Evolutionary conservation across 176 grass and related monocot genomes (phyloP).

Genomic region (Oropetium thomaeum): DNA sequence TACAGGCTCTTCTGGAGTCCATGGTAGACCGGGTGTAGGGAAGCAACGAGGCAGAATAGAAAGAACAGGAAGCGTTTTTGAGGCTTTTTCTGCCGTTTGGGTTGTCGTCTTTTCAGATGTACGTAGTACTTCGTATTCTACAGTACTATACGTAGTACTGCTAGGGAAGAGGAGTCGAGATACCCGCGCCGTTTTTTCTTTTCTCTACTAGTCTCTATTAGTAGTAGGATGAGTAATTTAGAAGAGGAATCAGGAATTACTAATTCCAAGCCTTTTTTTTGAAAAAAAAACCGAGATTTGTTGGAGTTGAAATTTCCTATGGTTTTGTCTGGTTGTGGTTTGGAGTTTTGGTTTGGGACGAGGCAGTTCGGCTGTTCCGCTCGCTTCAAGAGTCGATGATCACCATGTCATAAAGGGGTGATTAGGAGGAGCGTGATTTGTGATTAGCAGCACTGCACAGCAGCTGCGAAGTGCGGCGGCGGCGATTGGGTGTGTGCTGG

Average conservation of each 20-base stretch:
- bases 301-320: neutral
- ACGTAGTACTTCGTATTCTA: conserved; percentile 44
- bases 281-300: too few species aligned
- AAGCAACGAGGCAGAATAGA: neutral
- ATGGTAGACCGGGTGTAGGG: conserved; percentile 31
- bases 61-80: too few species aligned
- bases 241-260: neutral
- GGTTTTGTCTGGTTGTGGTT: conserved; percentile 20
- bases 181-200: neutral
- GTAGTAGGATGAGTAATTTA: neutral
- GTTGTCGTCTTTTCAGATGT: conserved; percentile 40
- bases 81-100: neutral
- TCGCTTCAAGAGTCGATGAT: neutral
- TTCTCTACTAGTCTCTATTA: neutral
- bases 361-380: conserved; percentile 1
- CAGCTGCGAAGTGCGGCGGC: too few species aligned
- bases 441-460: too few species aligned
- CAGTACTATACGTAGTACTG: too few species aligned
- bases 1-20: neutral
- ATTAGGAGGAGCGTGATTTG: neutral
- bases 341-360: conserved; percentile 43
- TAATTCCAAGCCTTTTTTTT: neutral
- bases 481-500: neutral
- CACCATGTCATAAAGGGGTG: neutral
- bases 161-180: conserved; percentile 14